Conservation (phyloP, 2,329 filamentous ascomycete species). For the Apiospora sp. region DNA sequence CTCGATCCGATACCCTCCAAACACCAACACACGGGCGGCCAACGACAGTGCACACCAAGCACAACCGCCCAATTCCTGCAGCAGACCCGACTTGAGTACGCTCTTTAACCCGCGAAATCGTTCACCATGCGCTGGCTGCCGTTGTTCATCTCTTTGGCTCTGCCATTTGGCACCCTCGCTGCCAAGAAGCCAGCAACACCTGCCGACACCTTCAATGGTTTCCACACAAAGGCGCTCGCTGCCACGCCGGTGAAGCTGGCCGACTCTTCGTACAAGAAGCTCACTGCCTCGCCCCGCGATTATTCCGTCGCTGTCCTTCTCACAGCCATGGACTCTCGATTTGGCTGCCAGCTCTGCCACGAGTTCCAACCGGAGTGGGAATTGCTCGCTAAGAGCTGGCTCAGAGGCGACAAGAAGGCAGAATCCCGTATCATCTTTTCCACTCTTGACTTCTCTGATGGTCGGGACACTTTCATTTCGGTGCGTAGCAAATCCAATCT, state of each 20-base stretch:
- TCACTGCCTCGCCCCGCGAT: constrained; percentile 82
- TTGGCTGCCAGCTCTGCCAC: constrained; percentile 84
- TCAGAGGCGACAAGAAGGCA: constrained; percentile 79
- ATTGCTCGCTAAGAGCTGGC: constrained; percentile 85
- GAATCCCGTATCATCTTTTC: constrained; percentile 79
- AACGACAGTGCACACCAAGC: constrained; percentile 12
- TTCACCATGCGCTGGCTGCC: constrained; percentile 74
- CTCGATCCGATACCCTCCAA: constrained; percentile 8
- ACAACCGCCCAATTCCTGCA: constrained; percentile 22
- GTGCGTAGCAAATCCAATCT: constrained; percentile 56
- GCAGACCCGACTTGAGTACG: constrained; percentile 26
- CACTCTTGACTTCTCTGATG: constrained; percentile 87
- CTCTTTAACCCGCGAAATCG: constrained; percentile 26
- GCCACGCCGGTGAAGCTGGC: constrained; percentile 78
- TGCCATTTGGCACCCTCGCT: constrained; percentile 66
- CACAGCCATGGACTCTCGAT: constrained; percentile 84
- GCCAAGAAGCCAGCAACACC: constrained; percentile 66
- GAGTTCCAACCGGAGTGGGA: constrained; percentile 97
- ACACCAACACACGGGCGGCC: constrained; percentile 1
- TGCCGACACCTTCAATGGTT: constrained; percentile 73
- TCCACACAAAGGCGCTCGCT: constrained; percentile 71
- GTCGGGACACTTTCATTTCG: constrained; percentile 84
- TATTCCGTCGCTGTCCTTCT: constrained; percentile 84
- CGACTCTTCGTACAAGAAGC: constrained; percentile 76
- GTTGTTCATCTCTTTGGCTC: constrained; percentile 67